Evolutionary conservation across 306 rosid genomes (phyloP).

Genomic region (Pterocarpus macrocarpus): DNA sequence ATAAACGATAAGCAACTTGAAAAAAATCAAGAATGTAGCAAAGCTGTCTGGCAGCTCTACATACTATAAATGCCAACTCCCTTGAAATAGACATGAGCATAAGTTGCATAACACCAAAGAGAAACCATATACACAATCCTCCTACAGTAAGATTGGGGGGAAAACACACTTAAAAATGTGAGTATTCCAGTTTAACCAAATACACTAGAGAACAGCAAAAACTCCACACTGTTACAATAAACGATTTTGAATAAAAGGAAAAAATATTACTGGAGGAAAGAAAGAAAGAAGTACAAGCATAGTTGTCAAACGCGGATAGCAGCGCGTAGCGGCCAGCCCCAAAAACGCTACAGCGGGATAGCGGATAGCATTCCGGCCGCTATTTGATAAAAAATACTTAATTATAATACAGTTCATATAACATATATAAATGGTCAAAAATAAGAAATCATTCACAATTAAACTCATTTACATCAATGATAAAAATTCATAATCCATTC

Average conservation of each 20-base stretch:
- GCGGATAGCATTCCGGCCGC: too few relatives aligned
- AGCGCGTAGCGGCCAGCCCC: too few relatives aligned
- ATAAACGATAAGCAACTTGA: neutral
- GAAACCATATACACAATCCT: neutral
- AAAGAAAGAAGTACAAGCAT: neutral
- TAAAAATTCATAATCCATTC: too few relatives aligned
- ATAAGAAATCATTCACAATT: too few relatives aligned
- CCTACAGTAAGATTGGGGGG: neutral
- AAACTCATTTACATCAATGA: too few relatives aligned
- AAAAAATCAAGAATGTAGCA: neutral
- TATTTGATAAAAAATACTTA: too few relatives aligned
- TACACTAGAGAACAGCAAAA: neutral
- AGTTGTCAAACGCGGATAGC: too few relatives aligned
- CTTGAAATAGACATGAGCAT: neutral
- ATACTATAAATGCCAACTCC: neutral
- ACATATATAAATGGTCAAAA: too few relatives aligned
- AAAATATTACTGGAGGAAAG: neutral
- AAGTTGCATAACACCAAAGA: neutral
- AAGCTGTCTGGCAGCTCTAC: neutral
- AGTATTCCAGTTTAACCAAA: too few relatives aligned
- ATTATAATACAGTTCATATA: too few relatives aligned
- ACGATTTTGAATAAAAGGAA: conserved; percentile 1
- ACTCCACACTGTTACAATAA: neutral
- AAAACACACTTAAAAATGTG: neutral
- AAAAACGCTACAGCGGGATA: too few relatives aligned